Evolutionary conservation across 1,284 basidiomycete species (phyloP), one percentile per base, ranked within the genome.

Genomic region (Sanghuangporus sanghuang): DNA sequence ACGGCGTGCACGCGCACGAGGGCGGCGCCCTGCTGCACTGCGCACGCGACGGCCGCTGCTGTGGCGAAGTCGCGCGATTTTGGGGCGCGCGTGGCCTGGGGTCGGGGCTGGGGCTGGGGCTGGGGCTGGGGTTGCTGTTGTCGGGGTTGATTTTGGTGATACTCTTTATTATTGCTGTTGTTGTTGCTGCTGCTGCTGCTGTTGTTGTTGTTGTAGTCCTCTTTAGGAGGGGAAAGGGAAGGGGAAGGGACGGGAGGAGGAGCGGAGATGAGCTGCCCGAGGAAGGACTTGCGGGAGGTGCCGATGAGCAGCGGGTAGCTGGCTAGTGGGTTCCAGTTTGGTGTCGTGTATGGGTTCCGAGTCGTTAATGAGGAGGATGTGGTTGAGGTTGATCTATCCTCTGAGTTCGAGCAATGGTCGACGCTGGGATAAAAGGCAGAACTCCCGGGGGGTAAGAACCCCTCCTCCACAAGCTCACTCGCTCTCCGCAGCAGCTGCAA

Each of bases 1-100:
- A 89, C 85, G 72, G 96, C 91, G 74, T 99, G 96, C 1, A 97
- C 94, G 23, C 96, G 77, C 1, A 98, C 82, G 0, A 95, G 76
- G 63, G 85, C 80, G 0, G 85, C 86, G 0, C 88, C 86, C 69
- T 91, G 89, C 66, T 89, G 85, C 7, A 94, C 85, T 36, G 91
- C 90, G 68, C 87, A 89, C 0, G 88, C 77, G 38, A 93, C 89
- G 3, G 90, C 85, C 0, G 91, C 90, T 0, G 92, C 89, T 14
- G 96, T 98, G 1, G 92, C 96, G 76, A 83, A 90, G 0, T 78
- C 82, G 8, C 96, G 79, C 64, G 94, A 88, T 61, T 79, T 82
- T 0, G 93, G 81, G 16, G 69, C 67, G 27, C 27, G 44, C 1
- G 14, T 11, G 44, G 44, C 2, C 1, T 5, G 14, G 44, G 44